Evolutionary conservation across 306 rosid genomes (phyloP).

Genomic region (Canavalia gladiata): DNA sequence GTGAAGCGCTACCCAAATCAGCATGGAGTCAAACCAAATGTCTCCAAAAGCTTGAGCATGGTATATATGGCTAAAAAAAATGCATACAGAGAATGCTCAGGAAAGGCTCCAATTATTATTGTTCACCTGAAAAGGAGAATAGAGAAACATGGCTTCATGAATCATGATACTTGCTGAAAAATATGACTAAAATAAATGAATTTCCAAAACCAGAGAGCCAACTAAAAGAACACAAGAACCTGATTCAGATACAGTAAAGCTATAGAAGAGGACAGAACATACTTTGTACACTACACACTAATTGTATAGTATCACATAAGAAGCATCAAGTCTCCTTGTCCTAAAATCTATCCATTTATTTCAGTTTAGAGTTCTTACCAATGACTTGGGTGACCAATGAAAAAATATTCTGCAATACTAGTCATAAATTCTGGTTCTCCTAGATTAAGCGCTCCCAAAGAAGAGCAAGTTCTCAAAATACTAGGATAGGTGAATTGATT

Average conservation of each 20-base stretch:
- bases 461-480: conserved; percentile 82
- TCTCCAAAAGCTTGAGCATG: conserved; percentile 27
- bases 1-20: conserved; percentile 7
- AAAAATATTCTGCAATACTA: background rate
- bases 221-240: background rate
- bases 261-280: conserved; percentile 28
- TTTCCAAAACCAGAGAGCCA: background rate
- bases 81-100: conserved; percentile 3
- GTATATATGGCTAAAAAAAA: background rate
- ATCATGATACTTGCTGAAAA: background rate
- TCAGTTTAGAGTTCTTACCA: conserved; percentile 39
- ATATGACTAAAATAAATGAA: background rate
- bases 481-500: conserved; percentile 91
- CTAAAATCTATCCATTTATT: conserved; percentile 24
- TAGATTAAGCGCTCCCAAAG: conserved; percentile 73
- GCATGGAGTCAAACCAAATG: conserved; percentile 8
- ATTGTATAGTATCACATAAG: conserved; percentile 18
- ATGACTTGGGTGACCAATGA: conserved; percentile 24
- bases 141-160: conserved; percentile 2
- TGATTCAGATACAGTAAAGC: conserved; percentile 21
- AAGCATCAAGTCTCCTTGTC: conserved; percentile 29
- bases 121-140: conserved; percentile 31
- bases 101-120: background rate
- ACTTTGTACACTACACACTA: background rate
- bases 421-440: conserved; percentile 59